phyloP scores from a whole-genome alignment of 108 stramenopile genomes.

The Stephanodiscus minutulus region DNA sequence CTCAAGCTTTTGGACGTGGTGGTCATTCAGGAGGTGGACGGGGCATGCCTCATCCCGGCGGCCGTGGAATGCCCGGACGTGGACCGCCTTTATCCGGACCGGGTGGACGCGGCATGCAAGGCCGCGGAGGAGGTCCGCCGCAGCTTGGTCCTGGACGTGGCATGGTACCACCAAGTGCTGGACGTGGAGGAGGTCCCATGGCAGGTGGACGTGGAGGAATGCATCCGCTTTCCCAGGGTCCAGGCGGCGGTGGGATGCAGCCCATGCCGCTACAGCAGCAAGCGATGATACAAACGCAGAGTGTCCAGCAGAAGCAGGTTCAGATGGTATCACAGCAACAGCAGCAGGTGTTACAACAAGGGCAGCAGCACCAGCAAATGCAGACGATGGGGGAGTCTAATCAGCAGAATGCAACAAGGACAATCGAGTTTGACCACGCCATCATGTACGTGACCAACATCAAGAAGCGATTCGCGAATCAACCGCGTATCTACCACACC shows the following conservation, averaged over 20 bases:
- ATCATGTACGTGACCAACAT: constrained; percentile 93
- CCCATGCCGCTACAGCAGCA: constrained; percentile 32
- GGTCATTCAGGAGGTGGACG: constrained; percentile 3
- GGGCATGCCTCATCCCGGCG: constrained; percentile 10
- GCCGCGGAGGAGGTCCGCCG: constrained; percentile 15
- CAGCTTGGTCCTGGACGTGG: constrained; percentile 30
- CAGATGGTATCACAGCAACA: constrained; percentile 6
- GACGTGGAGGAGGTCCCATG: constrained; percentile 25
- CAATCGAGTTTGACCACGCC: constrained; percentile 92
- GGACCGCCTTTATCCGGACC: constrained; percentile 6
- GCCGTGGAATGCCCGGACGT: constrained; percentile 5
- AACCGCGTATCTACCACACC: constrained; percentile 83
- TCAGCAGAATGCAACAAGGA: constrained; percentile 26
- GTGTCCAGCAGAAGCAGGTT: constrained; percentile 13
- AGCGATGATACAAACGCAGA: constrained; percentile 10
- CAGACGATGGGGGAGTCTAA: constrained; percentile 19
- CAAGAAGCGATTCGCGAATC: constrained; percentile 89
- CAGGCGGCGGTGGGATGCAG: constrained; percentile 8
- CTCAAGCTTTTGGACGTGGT: constrained; percentile 3
- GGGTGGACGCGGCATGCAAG: constrained; percentile 20
- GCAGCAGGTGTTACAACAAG: constrained; percentile 18
- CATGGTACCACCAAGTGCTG: constrained; percentile 17
- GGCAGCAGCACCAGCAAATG: constrained; percentile 27
- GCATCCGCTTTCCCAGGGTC: constrained; percentile 10
- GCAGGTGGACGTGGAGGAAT: constrained; percentile 13